Evolutionary conservation across 164 flowering plant genomes (phyloP), one percentile per base, ranked within the genome.

Genomic region (Berberis thunbergii): DNA sequence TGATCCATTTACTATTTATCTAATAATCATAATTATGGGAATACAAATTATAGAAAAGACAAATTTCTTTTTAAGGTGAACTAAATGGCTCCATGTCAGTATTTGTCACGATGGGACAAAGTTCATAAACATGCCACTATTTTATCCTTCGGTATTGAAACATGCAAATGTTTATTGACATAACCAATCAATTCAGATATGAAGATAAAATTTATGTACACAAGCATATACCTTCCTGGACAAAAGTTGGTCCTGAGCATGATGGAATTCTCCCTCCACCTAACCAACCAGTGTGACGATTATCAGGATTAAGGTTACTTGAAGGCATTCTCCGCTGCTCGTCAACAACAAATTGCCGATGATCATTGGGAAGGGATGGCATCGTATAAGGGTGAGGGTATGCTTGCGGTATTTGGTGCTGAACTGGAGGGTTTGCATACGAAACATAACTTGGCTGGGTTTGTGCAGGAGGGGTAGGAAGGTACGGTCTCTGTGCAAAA

Each of bases 291-390:
- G 80, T 72, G 50, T 68, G 83, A 67, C 78, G 87, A 70, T 70
- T 77, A 72, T 80, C 81, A 49, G 76, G 57, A 56, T 68, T 77
- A 67, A 74, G 73, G 60, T 83, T 86, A 67, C 73, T 64, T 42
- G 86, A 72, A 11, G 78, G 75, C 74, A 76, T 77, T 69, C 87
- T 78, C 87, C 94, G 83, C 12, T 80, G 85, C 64, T 85, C 93
- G 56, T 88, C 93, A 65, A 67, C 66, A 54, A 64, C 75, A 79
- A 64, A 81, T 61, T 60, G 86, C 73, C 81, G 76, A 60, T 70
- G 76, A 41, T 75, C 81, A 78, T 84, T 87, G 50, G 85, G 74
- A 69, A 64, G 74, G 2, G 90, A 63, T 54, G 83, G 83, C 70
- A 81, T 43, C n/a, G 82, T 45, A 70, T 74, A 84, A 7, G 84